Base-by-base conservation (phyloP, 306 rosid species). In the Rosa lucieae region DNA sequence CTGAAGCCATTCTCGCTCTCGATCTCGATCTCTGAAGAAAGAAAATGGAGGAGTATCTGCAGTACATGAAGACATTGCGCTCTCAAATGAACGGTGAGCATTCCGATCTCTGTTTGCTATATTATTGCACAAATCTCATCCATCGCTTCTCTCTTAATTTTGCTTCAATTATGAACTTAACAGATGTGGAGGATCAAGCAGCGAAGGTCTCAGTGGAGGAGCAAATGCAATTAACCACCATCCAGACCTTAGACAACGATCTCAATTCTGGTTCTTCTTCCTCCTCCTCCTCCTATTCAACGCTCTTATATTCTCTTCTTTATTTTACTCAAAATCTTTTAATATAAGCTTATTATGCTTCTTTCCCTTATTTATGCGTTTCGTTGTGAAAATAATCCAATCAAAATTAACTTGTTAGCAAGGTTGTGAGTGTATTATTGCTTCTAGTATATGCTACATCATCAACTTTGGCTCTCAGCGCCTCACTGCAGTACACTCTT, bases 131-230 rank as follows among this genome's bases (percentile, higher is more conserved):
- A 18, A n/a, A 10, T 81, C 65, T 78, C 12, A 66, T n/a, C 6
- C 11, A 4, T 69, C 37, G 26, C 9, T 40, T 49, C 8, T 46
- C 59, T 56, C 5, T 17, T 55, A 15, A 51, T 51, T 12, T 74
- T 78, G 46, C 7, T 70, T 61, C 52, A 12, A 52, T 67, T 26
- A 5, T 59, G 70, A n/a, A 86, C 73, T 61, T 35, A 51, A 49
- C 72, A 87, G 99, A 92, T 77, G 90, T 90, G 72, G 99, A 95
- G 79, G 98, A 95, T 82, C 92, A 92, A 85, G 94, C 90, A 2
- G 90, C 92, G 26, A 89, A 91, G 93, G 83, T 88, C 69, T 87
- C 98, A 0, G 91, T 86, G n/a, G 89, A 92, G 80, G 98, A 95
- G 85, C 90, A 92, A 75, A 88, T 80, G 94, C 91, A 87, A 48